Percentiles rank a stretch among this genome's conserved stretches.
Evolutionary conservation across 192 early-diverging fungal genomes (phyloP).

Genomic region (Podochytrium sp.): DNA sequence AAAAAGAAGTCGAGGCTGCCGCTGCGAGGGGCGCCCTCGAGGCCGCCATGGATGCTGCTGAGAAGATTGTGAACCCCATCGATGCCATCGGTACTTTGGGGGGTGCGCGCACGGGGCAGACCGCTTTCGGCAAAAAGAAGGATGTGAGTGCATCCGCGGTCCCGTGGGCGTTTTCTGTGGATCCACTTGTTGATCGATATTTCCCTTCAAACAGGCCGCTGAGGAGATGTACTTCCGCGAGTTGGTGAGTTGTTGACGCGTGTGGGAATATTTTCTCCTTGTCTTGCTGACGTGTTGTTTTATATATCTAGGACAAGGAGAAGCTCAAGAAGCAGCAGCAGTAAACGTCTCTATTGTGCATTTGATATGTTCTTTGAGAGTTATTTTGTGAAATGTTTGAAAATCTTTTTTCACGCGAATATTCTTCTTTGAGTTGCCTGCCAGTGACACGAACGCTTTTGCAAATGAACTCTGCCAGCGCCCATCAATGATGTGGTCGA

Average conservation of each 20-base stretch:
- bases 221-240: conserved; percentile 30
- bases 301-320: conserved; percentile 22
- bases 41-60: conserved; percentile 24
- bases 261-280: background rate
- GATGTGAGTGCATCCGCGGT: background rate
- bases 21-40: conserved; percentile 27
- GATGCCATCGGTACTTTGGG: background rate
- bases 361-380: no score
- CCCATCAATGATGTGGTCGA: conserved; percentile 14
- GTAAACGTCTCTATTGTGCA: no score
- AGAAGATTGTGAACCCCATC: conserved; percentile 19
- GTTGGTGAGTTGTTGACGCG: background rate
- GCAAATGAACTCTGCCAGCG: background rate
- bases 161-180: background rate
- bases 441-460: background rate
- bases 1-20: conserved; percentile 21
- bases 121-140: conserved; percentile 18
- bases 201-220: conserved; percentile 1
- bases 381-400: no score
- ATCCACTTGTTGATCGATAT: background rate
- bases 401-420: no score
- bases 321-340: conserved; percentile 31
- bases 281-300: background rate
- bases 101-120: background rate
- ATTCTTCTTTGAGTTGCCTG: background rate